Evolutionary conservation across 352 stramenopile species (phyloP).

Genomic region (Phytophthora nicotianae): DNA sequence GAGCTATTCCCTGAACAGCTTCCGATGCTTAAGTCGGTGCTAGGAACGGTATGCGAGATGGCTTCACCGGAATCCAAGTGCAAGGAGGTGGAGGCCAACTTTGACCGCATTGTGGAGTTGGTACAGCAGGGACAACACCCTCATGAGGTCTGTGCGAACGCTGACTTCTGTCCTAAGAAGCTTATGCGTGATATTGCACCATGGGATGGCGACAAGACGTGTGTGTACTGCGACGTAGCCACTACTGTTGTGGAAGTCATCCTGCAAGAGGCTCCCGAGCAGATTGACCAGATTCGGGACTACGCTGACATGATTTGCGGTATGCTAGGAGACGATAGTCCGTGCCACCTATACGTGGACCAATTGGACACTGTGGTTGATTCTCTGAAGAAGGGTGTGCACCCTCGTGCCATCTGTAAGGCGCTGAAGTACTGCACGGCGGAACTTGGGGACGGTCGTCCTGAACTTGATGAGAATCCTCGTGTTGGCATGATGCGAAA

Average conservation of each 20-base stretch:
- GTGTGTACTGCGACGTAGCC: constrained; percentile 64
- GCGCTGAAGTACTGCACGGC: constrained; percentile 47
- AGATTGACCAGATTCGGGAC: constrained; percentile 52
- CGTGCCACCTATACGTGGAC: constrained; percentile 51
- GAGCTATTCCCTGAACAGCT: constrained; percentile 45
- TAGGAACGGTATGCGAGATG: constrained; percentile 52
- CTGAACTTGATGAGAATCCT: constrained; percentile 17
- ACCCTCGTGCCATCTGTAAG: constrained; percentile 54
- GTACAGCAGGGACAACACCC: constrained; percentile 55
- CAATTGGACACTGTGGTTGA: constrained; percentile 57
- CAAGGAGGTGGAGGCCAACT: constrained; percentile 50
- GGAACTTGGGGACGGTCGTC: constrained; percentile 1
- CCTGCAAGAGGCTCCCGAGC: constrained; percentile 45
- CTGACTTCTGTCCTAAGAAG: constrained; percentile 47
- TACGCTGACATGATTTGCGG: constrained; percentile 63
- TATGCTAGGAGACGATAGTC: constrained; percentile 55
- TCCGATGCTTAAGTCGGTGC: constrained; percentile 42
- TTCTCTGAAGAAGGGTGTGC: constrained; percentile 44
- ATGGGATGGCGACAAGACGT: constrained; percentile 42
- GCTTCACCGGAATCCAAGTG: constrained; percentile 51
- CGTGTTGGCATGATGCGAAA: constrained; percentile 35
- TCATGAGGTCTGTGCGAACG: constrained; percentile 45
- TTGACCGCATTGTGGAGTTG: constrained; percentile 63
- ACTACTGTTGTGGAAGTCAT: constrained; percentile 57
- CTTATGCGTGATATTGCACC: constrained; percentile 1